Base-by-base conservation (phyloP, 352 stramenopile genomes). In the Phytopythium sindhum region DNA sequence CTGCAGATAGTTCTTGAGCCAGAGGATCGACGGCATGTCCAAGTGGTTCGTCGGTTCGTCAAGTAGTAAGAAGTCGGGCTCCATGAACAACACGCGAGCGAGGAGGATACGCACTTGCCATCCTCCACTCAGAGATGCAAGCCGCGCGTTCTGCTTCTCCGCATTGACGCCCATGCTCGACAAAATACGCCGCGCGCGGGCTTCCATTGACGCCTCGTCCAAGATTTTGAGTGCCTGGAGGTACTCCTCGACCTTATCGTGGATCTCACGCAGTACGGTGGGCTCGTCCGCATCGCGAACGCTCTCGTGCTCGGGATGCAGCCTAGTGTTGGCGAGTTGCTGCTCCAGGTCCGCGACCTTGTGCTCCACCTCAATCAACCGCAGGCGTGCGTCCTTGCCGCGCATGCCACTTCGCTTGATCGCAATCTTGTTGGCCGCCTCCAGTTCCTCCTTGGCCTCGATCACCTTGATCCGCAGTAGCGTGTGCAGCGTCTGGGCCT, bases 1-100 rank as follows among this genome's bases (percentile, higher is more conserved):
- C 61, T 73, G 64, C 31, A 96, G 64, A 60, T 92, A 95, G 51
- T 91, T 70, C 63, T 89, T 80, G 21, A 96, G 70, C 85, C 87
- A 95, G 31, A 96, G 61, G 21, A 95, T 90, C 41, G 79, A 88
- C 41, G 89, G 79, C 68, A 93, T 81, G 61, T 93, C 84, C 47
- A 98, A 75, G 70, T 99, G 94, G 57, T 97, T 97, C 26, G 82
- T 92, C 17, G 86, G 84, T 65, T 98, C 95, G 64, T 98, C 95
- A 52, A 98, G 77, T 10, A 98, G 62, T 29, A 98, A 77, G 19
- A 98, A 78, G 60, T 98, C 96, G 10, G 91, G 91, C 57, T 79
- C 72, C 75, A 86, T 83, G 62, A 89, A 87, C 56, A 86, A 39
- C 44, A 89, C 77, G 29, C 78, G 80, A 14, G 80, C 78, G 15